These are phyloP conservation scores for Pseudogymnoascus sp. DNA, from an alignment of 2,329 filamentous ascomycete genomes.

Conservation along the genomic window DNA sequence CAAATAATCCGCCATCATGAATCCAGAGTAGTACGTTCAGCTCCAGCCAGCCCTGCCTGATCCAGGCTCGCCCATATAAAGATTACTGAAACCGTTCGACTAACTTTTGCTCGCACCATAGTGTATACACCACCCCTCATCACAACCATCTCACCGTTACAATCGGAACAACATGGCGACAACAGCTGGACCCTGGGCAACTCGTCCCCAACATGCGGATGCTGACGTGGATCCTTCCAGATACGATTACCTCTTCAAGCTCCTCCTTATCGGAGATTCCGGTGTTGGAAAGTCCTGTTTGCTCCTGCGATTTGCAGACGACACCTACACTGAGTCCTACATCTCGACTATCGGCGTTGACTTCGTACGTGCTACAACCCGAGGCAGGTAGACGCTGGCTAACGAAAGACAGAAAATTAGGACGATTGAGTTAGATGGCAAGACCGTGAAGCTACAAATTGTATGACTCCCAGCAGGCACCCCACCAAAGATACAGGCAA, in stretches of 20 bases:
- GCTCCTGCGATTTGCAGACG: slow-evolving; percentile 94
- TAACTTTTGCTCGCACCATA: slow-evolving; percentile 14
- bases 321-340: slow-evolving; percentile 99
- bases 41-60: background rate
- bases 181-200: background rate
- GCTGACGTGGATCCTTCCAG: slow-evolving; percentile 40
- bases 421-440: slow-evolving; percentile 98
- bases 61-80: slow-evolving; percentile 4
- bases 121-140: slow-evolving; percentile 20
- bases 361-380: slow-evolving; percentile 58
- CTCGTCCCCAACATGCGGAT: background rate
- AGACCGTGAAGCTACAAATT: slow-evolving; percentile 99
- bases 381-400: background rate
- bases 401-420: slow-evolving; percentile 75
- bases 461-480: slow-evolving; percentile 48
- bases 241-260: slow-evolving; percentile 99
- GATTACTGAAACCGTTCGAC: background rate
- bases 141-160: slow-evolving; percentile 14
- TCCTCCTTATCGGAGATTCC: slow-evolving; percentile 99
- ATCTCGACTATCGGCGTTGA: slow-evolving; percentile 99
- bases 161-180: slow-evolving; percentile 10
- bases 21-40: slow-evolving; percentile 60
- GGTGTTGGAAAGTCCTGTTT: slow-evolving; percentile 99
- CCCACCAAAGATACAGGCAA: background rate
- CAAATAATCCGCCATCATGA: slow-evolving; percentile 53